Evolutionary conservation across 768 basidiomycete species (phyloP).

Genomic region (Lactarius tabidus): DNA sequence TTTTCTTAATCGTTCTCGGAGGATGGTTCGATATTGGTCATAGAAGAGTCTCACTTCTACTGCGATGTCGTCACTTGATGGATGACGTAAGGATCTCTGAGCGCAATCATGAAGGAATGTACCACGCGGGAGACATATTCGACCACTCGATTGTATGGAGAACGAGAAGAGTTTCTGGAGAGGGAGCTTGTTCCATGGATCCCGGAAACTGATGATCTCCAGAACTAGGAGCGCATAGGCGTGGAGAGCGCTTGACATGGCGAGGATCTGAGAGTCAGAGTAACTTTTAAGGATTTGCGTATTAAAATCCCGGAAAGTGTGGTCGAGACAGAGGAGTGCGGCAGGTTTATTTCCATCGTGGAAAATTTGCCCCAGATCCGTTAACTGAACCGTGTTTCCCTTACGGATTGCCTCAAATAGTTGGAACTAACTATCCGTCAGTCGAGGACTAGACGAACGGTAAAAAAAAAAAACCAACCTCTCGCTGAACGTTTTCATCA

Average conservation of each 20-base stretch:
- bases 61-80: neutral
- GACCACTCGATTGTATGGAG: conserved; percentile 1
- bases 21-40: neutral
- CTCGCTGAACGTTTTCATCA: neutral
- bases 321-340: conserved; percentile 22
- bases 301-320: conserved; percentile 1
- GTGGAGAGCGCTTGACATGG: neutral
- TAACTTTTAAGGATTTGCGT: neutral
- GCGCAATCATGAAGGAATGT: conserved; percentile 7
- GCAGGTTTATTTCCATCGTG: conserved; percentile 5
- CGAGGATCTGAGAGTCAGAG: neutral
- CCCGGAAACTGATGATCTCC: neutral
- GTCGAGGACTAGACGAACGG: neutral
- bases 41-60: conserved; percentile 10
- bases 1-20: conserved; percentile 12
- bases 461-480: neutral
- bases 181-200: neutral
- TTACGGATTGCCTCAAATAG: conserved; percentile 16
- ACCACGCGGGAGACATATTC: conserved; percentile 8
- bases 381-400: neutral
- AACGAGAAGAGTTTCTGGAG: conserved; percentile 17
- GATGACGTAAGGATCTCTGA: neutral
- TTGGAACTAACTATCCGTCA: conserved; percentile 2
- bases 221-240: conserved; percentile 8
- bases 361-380: neutral